phyloP scores from a whole-genome alignment of 805 yeast species.

The Hanseniaspora hatyaiensis region DNA sequence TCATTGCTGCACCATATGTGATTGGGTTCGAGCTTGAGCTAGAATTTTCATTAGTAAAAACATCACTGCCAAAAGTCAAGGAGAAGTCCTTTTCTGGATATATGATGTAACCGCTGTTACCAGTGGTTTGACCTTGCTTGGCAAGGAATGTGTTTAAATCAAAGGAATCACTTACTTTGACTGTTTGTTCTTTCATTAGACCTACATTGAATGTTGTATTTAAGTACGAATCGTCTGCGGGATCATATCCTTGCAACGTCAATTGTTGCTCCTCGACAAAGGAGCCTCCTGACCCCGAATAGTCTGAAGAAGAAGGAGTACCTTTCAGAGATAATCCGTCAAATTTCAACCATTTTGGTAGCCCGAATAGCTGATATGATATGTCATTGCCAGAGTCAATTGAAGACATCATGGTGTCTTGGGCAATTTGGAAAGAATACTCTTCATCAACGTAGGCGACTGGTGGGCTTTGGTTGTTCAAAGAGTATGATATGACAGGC shows the following conservation, averaged over 20 bases:
- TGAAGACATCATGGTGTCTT: slow-evolving; percentile 46
- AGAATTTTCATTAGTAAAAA: slow-evolving; percentile 32
- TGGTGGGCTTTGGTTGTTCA: slow-evolving; percentile 66
- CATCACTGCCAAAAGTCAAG: slow-evolving; percentile 47
- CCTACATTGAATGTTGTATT: slow-evolving; percentile 46
- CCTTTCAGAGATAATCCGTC: slow-evolving; percentile 64
- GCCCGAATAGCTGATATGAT: slow-evolving; percentile 41
- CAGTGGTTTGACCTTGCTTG: slow-evolving; percentile 63
- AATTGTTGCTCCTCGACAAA: too few species aligned
- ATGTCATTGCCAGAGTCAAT: slow-evolving; percentile 32
- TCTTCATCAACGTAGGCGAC: slow-evolving; percentile 60
- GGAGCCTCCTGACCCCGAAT: slow-evolving; percentile 20
- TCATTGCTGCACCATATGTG: slow-evolving; percentile 63
- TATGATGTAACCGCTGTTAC: slow-evolving; percentile 60
- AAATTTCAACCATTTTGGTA: slow-evolving; percentile 73
- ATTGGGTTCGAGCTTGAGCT: neutral
- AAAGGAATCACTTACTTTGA: slow-evolving; percentile 33
- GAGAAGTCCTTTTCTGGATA: slow-evolving; percentile 57
- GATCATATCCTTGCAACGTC: slow-evolving; percentile 52
- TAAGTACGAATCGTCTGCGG: slow-evolving; percentile 36
- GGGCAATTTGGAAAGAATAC: slow-evolving; percentile 56
- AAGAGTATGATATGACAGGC: slow-evolving; percentile 28
- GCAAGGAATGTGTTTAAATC: slow-evolving; percentile 40
- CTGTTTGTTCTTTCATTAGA: slow-evolving; percentile 36
- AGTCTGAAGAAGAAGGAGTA: slow-evolving; percentile 36